Percentiles rank a stretch among this genome's conserved stretches.
phyloP scores from a whole-genome alignment of 306 rosid species.

The Arachis stenosperma region DNA sequence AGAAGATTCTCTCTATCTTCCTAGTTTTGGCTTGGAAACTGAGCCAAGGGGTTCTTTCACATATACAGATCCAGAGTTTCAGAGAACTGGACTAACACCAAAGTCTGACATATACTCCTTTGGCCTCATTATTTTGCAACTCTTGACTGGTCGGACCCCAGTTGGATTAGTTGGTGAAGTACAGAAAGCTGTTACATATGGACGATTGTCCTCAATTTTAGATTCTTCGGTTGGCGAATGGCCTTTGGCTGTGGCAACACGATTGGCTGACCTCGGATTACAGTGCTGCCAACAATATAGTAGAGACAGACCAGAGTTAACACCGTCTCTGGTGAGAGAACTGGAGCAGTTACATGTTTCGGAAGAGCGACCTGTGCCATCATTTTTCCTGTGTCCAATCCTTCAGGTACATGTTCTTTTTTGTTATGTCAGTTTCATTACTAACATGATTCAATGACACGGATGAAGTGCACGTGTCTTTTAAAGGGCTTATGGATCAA shows the following conservation, averaged over 20 bases:
- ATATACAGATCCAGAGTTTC: slow-evolving; percentile 74
- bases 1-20: slow-evolving; percentile 59
- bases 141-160: slow-evolving; percentile 67
- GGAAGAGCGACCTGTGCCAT: slow-evolving; percentile 68
- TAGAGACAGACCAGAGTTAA: slow-evolving; percentile 68
- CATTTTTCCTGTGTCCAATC: slow-evolving; percentile 82
- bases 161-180: slow-evolving; percentile 62
- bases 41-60: slow-evolving; percentile 69
- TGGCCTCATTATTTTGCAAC: slow-evolving; percentile 77
- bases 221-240: slow-evolving; percentile 79
- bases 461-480: slow-evolving; percentile 2
- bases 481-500: slow-evolving; percentile 9
- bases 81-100: slow-evolving; percentile 65
- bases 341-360: slow-evolving; percentile 60
- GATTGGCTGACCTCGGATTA: slow-evolving; percentile 65
- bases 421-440: neutral
- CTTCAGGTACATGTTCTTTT: slow-evolving; percentile 58
- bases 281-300: slow-evolving; percentile 66
- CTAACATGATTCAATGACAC: neutral
- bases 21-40: slow-evolving; percentile 50
- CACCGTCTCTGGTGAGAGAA: slow-evolving; percentile 72
- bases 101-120: slow-evolving; percentile 79
- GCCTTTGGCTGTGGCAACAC: slow-evolving; percentile 52
- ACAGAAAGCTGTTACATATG: slow-evolving; percentile 60
- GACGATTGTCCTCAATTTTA: slow-evolving; percentile 53